Evolutionary conservation across 2,329 filamentous ascomycete species (phyloP), one percentile per base, ranked within the genome.

Genomic region (Decorospora gaudefroyi): DNA sequence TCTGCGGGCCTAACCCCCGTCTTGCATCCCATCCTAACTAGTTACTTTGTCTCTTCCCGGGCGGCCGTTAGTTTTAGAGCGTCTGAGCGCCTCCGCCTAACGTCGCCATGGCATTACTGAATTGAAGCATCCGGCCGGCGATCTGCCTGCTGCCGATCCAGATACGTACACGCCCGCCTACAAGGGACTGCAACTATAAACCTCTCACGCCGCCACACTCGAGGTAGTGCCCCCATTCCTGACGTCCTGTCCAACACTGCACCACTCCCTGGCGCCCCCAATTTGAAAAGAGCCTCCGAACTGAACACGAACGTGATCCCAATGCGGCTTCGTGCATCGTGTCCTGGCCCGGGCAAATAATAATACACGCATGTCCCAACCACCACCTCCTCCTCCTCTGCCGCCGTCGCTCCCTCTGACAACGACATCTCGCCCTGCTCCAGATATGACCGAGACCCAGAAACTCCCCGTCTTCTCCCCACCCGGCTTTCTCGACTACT

Each of bases 391-490:
- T 51, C 62, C 69, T 56, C 65, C 70, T 61, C 70, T 70, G 46
- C 57, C 70, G 51, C 62, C 72, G 62, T 70, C 71, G 54, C 60
- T 72, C 47, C 71, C 73, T 67, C 68, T 70, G 44, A 66, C 69
- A 44, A 67, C 63, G 51, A 54, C 61, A 36, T 61, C 58, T 53
- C 60, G 55, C 57, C 55, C 64, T 42, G 45, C 65, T 51, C 49
- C 64, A 64, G 65, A 64, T 46, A 76, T 76, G 74, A 74, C 74
- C 21, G 72, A 75, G 56, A 73, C 70, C 42, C 74, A 75, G 52
- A 73, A 69, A 42, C 65, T 67, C 37, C 71, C 70, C 37, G 58
- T 63, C 37, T 72, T 76, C 37, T 70, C 72, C 19, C 60, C 68
- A 31, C 66, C 72, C 25, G 60, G 59, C 26, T 75, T 72, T 54